Base-by-base conservation (phyloP, 495 filamentous ascomycete species). In the Penicillium paxilli region DNA sequence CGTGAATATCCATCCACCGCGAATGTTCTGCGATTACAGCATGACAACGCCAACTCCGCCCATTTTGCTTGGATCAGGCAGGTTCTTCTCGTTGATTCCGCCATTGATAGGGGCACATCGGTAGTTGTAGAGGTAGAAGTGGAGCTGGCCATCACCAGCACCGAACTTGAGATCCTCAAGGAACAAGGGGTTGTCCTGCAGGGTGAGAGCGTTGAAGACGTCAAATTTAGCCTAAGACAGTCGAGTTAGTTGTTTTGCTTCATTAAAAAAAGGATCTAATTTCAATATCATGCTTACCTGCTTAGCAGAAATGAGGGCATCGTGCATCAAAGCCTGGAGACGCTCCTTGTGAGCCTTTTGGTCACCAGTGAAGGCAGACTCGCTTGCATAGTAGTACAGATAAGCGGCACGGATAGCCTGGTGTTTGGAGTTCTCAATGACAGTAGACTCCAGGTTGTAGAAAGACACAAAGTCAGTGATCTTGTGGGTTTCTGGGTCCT, bases 51-150 rank as follows among this genome's bases (percentile, higher is more conserved):
- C 95, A 51, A 98, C 80, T 2, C 95, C 93, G 53, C 93, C 92
- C 65, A 90, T 83, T 51, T 81, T 77, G 47, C 84, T 83, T 48
- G 83, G 81, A 66, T 96, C 91, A 14, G 89, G 71, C 49, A 80
- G 72, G 62, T 94, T 94, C 58, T 80, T 83, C 51, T 81, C 78
- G 68, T 96, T 85, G 21, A 97, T 85, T 23, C 94, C 94, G 21
- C 94, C 92, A 9, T 82, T 75, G 54, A 98, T 84, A 8, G 85
- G 85, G 38, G 85, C 81, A 8, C 91, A 87, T 28, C 90, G 85
- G 78, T 96, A 98, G 74, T 98, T 98, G 79, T 93, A 98, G 12
- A 98, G 78, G 66, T 98, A 98, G 70, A 87, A 98, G 65, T 98
- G 91, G 51, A 98, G 76, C 65, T 92, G 89, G 42, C 94, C 94